These are phyloP conservation scores for Medicago arabica DNA, from an alignment of 306 rosid species.

Conservation along the genomic window DNA sequence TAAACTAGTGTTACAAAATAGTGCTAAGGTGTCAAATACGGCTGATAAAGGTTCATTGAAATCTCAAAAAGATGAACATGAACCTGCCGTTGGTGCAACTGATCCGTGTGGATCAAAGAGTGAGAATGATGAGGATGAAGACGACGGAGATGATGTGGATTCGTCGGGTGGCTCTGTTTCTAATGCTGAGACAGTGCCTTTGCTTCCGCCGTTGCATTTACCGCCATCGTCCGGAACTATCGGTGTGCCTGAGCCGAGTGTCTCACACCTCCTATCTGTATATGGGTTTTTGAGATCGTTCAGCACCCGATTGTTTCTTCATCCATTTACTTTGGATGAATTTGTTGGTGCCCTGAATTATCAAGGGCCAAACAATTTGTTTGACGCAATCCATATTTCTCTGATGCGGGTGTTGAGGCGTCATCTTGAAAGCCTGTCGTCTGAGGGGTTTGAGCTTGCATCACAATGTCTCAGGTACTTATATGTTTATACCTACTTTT, in stretches of 20 bases:
- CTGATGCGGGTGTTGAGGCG: conserved; percentile 72
- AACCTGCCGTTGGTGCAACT: conserved; percentile 41
- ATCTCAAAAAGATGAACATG: conserved; percentile 27
- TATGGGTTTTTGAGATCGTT: conserved; percentile 86
- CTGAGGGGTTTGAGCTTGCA: conserved; percentile 75
- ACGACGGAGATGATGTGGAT: conserved; percentile 51
- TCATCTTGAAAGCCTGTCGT: conserved; percentile 69
- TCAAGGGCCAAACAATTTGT: conserved; percentile 56
- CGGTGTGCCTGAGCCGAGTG: conserved; percentile 80
- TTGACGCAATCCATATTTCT: conserved; percentile 82
- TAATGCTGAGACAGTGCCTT: conserved; percentile 43
- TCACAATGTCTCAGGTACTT: conserved; percentile 77
- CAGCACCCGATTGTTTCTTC: conserved; percentile 67
- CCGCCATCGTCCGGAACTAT: conserved; percentile 81
- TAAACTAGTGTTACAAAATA: conserved; percentile 42
- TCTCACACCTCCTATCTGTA: conserved; percentile 75
- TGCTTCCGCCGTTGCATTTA: conserved; percentile 62
- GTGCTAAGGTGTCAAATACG: background rate
- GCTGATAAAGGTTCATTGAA: conserved; percentile 36
- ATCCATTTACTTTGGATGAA: conserved; percentile 86
- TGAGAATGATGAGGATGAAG: conserved; percentile 44
- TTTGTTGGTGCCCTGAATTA: conserved; percentile 87
- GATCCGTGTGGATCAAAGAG: conserved; percentile 44
- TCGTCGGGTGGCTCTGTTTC: conserved; percentile 53
- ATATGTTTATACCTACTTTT: background rate